Evolutionary conservation across 2,329 filamentous ascomycete species (phyloP).

Genomic region (Rugonectria rugulosa): DNA sequence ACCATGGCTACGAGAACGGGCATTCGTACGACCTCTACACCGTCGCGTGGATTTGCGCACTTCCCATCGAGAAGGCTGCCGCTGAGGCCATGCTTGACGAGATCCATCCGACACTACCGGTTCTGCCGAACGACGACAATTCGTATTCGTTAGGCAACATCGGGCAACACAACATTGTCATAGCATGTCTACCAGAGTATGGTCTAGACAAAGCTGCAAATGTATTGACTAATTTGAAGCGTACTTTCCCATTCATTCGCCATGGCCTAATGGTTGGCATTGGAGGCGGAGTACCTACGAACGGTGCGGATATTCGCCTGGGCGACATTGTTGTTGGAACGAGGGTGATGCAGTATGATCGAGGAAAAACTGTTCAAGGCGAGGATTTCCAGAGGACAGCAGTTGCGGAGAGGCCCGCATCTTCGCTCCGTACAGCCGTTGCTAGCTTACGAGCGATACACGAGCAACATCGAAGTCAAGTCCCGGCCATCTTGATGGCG

Average conservation of each 20-base stretch:
- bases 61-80: slow-evolving; percentile 40
- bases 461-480: neutral
- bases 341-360: slow-evolving; percentile 37
- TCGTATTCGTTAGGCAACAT: slow-evolving; percentile 34
- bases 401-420: fast-evolving
- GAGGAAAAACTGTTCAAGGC: slow-evolving; percentile 28
- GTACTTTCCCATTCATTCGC: slow-evolving; percentile 51
- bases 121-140: slow-evolving; percentile 35
- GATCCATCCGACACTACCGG: slow-evolving; percentile 13
- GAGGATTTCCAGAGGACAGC: slow-evolving; percentile 11
- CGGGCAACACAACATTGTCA: slow-evolving; percentile 33
- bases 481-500: neutral
- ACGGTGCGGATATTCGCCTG: slow-evolving; percentile 32
- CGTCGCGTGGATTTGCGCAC: slow-evolving; percentile 45
- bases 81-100: slow-evolving; percentile 40
- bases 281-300: slow-evolving; percentile 25
- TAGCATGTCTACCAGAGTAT: slow-evolving; percentile 38
- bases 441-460: slow-evolving; percentile 2
- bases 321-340: slow-evolving; percentile 39
- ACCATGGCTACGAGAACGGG: too few species aligned
- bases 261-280: slow-evolving; percentile 35
- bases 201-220: slow-evolving; percentile 33
- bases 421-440: neutral
- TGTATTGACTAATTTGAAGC: slow-evolving; percentile 29
- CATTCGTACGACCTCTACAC: slow-evolving; percentile 14